phyloP scores from a whole-genome alignment of 495 filamentous ascomycete genomes.

The Aspergillus indologenus region DNA sequence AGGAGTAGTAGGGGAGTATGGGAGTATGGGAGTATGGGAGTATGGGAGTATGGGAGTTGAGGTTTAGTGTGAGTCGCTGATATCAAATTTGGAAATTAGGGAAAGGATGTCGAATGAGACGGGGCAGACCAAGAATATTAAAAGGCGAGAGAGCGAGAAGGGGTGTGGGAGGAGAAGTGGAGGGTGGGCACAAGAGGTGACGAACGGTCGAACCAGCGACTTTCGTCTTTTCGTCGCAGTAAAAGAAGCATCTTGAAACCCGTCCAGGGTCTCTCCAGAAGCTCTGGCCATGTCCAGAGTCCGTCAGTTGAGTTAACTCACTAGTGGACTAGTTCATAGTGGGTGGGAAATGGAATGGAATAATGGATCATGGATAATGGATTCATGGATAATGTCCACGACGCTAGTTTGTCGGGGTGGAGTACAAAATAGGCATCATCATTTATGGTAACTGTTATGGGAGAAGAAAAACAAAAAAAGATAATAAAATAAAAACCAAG shows the following conservation, averaged over 20 bases:
- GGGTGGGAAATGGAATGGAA: slow-evolving; percentile 13
- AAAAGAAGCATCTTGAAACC: slow-evolving; percentile 28
- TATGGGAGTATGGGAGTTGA: neutral
- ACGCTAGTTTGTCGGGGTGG: slow-evolving; percentile 16
- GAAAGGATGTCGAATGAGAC: slow-evolving; percentile 10
- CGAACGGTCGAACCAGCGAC: slow-evolving; percentile 10
- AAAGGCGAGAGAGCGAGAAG: neutral
- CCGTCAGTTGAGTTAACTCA: slow-evolving; percentile 8
- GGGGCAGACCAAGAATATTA: slow-evolving; percentile 1
- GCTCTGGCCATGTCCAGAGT: slow-evolving; percentile 25
- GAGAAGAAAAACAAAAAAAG: no score
- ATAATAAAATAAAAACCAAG: neutral
- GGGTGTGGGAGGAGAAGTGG: neutral
- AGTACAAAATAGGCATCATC: slow-evolving; percentile 23
- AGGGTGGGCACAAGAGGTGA: slow-evolving; percentile 11
- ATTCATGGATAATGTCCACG: slow-evolving; percentile 11
- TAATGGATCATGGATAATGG: neutral
- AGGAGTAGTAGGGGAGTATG: no score
- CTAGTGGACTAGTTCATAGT: slow-evolving; percentile 14
- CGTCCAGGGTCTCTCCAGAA: slow-evolving; percentile 29
- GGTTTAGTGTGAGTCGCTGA: no score
- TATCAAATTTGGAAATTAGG: neutral
- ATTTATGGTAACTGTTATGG: slow-evolving; percentile 12
- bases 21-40: slow-evolving; percentile 5
- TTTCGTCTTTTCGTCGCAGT: neutral